Base-by-base conservation (phyloP, 257 asterid genomes). In the Solanum chiquidenum region DNA sequence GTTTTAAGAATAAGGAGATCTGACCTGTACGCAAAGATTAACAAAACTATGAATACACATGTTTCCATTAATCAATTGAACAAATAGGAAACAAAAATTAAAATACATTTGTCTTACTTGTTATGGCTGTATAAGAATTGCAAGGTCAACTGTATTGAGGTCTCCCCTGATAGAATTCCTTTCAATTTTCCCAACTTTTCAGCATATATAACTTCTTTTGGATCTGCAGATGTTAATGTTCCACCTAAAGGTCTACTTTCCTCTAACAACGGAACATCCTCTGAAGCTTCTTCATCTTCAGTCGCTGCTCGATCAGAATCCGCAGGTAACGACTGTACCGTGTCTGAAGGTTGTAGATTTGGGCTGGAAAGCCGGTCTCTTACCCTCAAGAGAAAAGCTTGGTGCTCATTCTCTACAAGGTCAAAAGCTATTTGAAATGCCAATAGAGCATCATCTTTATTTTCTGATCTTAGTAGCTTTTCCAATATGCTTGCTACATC, bases 1-100 rank as follows among this genome's bases (percentile, higher is more conserved):
- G 98, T 96, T 95, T 96, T 97, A 5, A 96, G 98, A 87, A 95
- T 96, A 88, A 96, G 98, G 88, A 97, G 98, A 93, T 97, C 99
- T 5, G 99, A 97, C 90, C 99, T 97, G 91, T 27, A 93, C 73
- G 88, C 44, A 88, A 84, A 83, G 90, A 89, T 58, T 40, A 89
- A 85, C 33, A 88, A 88, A 31, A 49, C 86, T n/a, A 37, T 86
- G 49, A 69, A 44, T 72, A 71, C 73, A 31, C 13, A 46, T 72
- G 83, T 82, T 31, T 31, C 42, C 86, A 82, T 49, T 21, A 29
- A 82, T 44, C 6, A 52, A 29, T 44, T 71, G 38, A 35, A 66
- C 79, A 49, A 40, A 14, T 62, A 72, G 38, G 23, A 8, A 27
- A 34, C 13, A 55, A 42, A 72, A 46, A 42, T 12, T 66, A 44